Evolutionary conservation across 768 basidiomycete species (phyloP).

Genomic region (Pulveroboletus sp.): DNA sequence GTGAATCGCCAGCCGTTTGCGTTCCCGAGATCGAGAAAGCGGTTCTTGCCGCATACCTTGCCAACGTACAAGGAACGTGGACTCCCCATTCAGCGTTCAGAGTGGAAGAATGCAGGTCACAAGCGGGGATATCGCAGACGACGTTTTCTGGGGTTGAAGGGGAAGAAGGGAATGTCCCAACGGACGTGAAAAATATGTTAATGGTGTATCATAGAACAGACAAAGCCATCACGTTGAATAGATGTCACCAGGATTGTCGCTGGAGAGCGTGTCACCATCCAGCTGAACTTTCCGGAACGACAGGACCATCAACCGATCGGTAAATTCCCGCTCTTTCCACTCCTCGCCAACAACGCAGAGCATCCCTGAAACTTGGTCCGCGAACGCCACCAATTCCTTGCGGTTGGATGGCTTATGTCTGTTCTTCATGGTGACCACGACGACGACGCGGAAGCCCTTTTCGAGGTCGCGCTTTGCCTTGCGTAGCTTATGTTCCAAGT

Average conservation of each 20-base stretch:
- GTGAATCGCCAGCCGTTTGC: constrained; percentile 26
- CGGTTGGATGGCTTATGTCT: constrained; percentile 32
- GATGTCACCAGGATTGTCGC: not conserved
- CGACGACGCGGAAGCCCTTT: constrained; percentile 52
- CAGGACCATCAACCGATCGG: constrained; percentile 35
- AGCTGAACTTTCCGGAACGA: constrained; percentile 38
- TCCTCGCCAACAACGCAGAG: constrained; percentile 51
- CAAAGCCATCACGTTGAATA: constrained; percentile 4
- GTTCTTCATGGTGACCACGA: constrained; percentile 53
- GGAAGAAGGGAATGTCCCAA: not conserved
- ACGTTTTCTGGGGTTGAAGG: not conserved
- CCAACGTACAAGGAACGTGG: constrained; percentile 31
- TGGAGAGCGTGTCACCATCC: constrained; percentile 1
- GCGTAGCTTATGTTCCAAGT: constrained; percentile 61
- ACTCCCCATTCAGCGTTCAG: constrained; percentile 28
- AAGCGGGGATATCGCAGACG: constrained; percentile 20
- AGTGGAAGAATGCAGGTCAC: constrained; percentile 21
- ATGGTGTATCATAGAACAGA: constrained; percentile 23
- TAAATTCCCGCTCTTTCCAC: constrained; percentile 43
- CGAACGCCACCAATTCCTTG: constrained; percentile 40
- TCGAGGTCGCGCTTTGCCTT: constrained; percentile 55
- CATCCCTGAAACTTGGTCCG: constrained; percentile 37
- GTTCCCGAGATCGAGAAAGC: constrained; percentile 19
- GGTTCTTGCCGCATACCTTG: constrained; percentile 24
- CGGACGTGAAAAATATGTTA: constrained; percentile 26